Evolutionary conservation across 495 filamentous ascomycete genomes (phyloP).

Genomic region (Sordaria brevicollis): DNA sequence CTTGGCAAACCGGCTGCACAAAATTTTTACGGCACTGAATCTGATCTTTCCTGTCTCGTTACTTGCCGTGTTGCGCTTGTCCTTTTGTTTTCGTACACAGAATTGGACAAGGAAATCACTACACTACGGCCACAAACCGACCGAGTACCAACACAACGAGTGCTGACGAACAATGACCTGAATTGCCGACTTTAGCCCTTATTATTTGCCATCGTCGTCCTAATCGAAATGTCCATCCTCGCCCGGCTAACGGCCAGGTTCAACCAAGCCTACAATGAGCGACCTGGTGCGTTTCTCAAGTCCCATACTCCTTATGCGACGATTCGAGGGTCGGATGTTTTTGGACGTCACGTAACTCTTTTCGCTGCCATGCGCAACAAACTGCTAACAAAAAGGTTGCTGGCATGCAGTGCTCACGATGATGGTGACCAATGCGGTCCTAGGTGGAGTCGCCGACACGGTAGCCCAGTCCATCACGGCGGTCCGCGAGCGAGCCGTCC

Average conservation of each 20-base stretch:
- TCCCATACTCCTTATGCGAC: slow-evolving; percentile 8
- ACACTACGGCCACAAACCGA: neutral
- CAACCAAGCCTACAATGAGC: slow-evolving; percentile 82
- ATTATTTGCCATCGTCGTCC: slow-evolving; percentile 72
- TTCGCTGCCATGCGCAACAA: neutral
- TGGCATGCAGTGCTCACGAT: slow-evolving; percentile 69
- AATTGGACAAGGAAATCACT: neutral
- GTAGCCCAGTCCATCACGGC: slow-evolving; percentile 89
- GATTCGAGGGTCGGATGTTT: neutral
- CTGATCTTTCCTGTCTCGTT: neutral
- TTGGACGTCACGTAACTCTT: neutral
- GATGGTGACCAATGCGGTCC: slow-evolving; percentile 94
- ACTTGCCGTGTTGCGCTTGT: neutral
- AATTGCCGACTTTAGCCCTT: slow-evolving; percentile 53
- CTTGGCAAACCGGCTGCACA: neutral
- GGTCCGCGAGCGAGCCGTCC: slow-evolving; percentile 55
- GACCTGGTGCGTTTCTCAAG: slow-evolving; percentile 50
- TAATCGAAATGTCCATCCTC: slow-evolving; percentile 80
- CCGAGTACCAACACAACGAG: slow-evolving; percentile 5
- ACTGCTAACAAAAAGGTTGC: neutral
- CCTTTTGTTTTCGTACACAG: neutral
- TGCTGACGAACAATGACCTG: slow-evolving; percentile 15
- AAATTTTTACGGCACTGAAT: neutral
- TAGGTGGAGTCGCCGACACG: slow-evolving; percentile 79
- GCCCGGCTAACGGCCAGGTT: slow-evolving; percentile 76